These are phyloP conservation scores for Musa acuminata DNA, from an alignment of 176 grass and related monocot genomes.

Conservation along the genomic window DNA sequence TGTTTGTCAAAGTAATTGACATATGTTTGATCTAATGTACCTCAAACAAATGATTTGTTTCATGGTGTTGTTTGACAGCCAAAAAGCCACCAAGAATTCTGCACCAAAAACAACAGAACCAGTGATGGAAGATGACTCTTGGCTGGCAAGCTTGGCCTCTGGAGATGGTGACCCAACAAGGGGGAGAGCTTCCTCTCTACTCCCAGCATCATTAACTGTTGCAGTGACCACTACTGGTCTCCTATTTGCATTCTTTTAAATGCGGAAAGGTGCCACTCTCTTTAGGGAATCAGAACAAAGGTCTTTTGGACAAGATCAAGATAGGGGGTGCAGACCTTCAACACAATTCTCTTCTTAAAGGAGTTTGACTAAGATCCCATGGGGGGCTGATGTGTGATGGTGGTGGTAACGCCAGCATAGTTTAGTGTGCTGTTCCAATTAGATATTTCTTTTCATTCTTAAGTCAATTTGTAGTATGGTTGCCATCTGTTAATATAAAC, in stretches of 20 bases:
- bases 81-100: slow-evolving; percentile 42
- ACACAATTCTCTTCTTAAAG: no score
- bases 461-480: no score
- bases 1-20: no score
- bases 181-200: slow-evolving; percentile 13
- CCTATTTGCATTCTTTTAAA: not conserved
- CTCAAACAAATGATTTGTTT: slow-evolving; percentile 37
- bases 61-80: slow-evolving; percentile 29
- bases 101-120: slow-evolving; percentile 35
- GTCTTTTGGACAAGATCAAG: no score
- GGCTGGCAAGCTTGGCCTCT: slow-evolving; percentile 70
- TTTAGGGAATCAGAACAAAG: not conserved
- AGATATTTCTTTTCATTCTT: no score
- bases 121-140: slow-evolving; percentile 49
- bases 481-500: no score
- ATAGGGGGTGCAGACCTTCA: no score
- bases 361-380: no score
- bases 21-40: not conserved
- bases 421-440: no score
- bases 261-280: not conserved
- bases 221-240: slow-evolving; percentile 25
- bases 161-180: slow-evolving; percentile 26
- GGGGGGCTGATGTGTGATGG: no score
- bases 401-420: no score
- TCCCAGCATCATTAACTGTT: slow-evolving; percentile 23